Percentiles rank a stretch among this genome's conserved stretches.
These are phyloP conservation scores for Striga hermonthica DNA, from an alignment of 305 asterid genomes.

Conservation along the genomic window DNA sequence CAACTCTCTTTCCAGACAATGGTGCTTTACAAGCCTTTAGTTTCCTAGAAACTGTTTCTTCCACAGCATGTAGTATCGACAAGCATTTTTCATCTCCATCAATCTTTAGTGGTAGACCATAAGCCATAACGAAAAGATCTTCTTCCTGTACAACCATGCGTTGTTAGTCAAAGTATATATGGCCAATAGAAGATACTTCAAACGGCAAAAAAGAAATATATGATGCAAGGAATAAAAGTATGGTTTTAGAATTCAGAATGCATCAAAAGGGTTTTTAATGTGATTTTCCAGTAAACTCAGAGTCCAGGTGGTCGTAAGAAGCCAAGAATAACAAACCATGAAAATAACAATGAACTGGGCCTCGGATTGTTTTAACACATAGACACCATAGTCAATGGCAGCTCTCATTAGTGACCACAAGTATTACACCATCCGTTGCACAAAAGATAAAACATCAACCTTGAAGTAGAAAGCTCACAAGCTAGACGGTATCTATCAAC, in stretches of 20 bases:
- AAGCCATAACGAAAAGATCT: slow-evolving; percentile 86
- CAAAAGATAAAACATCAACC: slow-evolving; percentile 7
- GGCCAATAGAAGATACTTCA: slow-evolving; percentile 22
- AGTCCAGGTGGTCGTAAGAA: neutral
- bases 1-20: slow-evolving; percentile 49
- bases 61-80: slow-evolving; percentile 83
- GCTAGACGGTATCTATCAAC: slow-evolving; percentile 1
- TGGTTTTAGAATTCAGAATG: slow-evolving; percentile 2
- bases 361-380: slow-evolving; percentile 13
- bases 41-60: slow-evolving; percentile 88
- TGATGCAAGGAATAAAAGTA: slow-evolving; percentile 21
- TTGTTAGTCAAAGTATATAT: slow-evolving; percentile 15
- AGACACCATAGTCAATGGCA: neutral
- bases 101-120: slow-evolving; percentile 83
- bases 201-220: slow-evolving; percentile 1
- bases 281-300: slow-evolving; percentile 18
- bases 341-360: neutral
- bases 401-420: slow-evolving; percentile 3
- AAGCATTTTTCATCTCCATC: slow-evolving; percentile 96
- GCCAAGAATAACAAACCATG: slow-evolving; percentile 2
- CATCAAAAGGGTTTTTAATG: slow-evolving; percentile 14
- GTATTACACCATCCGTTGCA: neutral
- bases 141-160: slow-evolving; percentile 64
- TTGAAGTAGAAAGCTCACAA: neutral
- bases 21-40: slow-evolving; percentile 88